Evolutionary conservation across 164 flowering plant species (phyloP).

Genomic region (Piper betle): DNA sequence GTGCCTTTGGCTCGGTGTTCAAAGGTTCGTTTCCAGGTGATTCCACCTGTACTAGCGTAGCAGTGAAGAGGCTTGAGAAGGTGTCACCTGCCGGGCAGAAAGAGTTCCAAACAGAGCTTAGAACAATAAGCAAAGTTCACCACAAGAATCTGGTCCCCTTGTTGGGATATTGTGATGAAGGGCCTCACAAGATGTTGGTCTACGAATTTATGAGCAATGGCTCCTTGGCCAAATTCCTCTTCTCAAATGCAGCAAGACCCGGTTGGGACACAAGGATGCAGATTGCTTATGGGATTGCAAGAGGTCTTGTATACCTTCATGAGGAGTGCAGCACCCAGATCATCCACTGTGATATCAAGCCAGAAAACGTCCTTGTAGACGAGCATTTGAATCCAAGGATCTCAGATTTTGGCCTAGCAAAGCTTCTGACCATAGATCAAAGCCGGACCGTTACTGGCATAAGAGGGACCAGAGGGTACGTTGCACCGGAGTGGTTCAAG

Average conservation of each 20-base stretch:
- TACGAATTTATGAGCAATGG: no score
- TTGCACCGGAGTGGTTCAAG: no score
- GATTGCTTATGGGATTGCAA: no score
- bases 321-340: constrained; percentile 18
- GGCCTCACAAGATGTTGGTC: no score
- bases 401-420: constrained; percentile 10
- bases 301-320: constrained; percentile 15
- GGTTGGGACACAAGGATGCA: no score
- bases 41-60: neutral
- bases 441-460: constrained; percentile 3
- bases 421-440: constrained; percentile 3
- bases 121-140: no score
- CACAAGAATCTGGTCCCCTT: no score
- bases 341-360: constrained; percentile 20
- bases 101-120: no score
- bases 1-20: constrained; percentile 13
- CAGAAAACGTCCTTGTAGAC: constrained; percentile 16
- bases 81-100: constrained; percentile 1
- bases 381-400: constrained; percentile 6
- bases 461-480: constrained; percentile 9
- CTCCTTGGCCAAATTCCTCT: no score
- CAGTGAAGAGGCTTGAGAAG: constrained; percentile 11
- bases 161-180: no score
- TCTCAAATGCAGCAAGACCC: no score
- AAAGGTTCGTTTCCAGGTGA: constrained; percentile 4